Conservation (phyloP, 2,329 filamentous ascomycete species). For the Fusarium redolens region DNA sequence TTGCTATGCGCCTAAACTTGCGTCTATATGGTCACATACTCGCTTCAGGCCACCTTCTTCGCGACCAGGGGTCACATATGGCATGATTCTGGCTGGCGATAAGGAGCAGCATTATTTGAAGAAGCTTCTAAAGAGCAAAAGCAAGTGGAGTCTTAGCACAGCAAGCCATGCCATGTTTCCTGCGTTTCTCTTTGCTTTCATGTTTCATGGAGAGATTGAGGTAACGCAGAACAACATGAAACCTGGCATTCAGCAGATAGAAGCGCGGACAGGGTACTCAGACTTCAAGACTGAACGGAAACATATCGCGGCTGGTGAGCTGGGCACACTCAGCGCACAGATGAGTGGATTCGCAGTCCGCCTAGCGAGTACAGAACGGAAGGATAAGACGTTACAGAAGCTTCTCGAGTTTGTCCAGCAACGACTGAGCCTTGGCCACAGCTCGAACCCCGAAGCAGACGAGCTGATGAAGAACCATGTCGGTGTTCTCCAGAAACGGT, state of each 20-base stretch:
- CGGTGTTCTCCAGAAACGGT: constrained; percentile 46
- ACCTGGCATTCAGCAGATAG: constrained; percentile 48
- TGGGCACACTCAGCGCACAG: constrained; percentile 48
- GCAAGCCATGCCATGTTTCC: constrained; percentile 51
- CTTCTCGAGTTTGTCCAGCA: constrained; percentile 49
- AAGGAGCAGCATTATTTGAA: constrained; percentile 42
- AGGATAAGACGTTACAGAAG: constrained; percentile 50
- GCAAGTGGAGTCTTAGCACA: constrained; percentile 45
- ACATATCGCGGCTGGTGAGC: constrained; percentile 44
- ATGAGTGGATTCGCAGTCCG: constrained; percentile 52
- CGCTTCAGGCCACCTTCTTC: constrained; percentile 14
- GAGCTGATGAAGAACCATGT: constrained; percentile 45
- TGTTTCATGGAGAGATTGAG: constrained; percentile 51
- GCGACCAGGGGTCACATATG: constrained; percentile 41
- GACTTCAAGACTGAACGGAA: constrained; percentile 47
- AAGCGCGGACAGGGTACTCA: constrained; percentile 51
- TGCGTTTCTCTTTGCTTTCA: constrained; percentile 48
- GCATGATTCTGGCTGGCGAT: constrained; percentile 47
- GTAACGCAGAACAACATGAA: constrained; percentile 49
- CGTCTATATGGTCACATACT: constrained; percentile 51
- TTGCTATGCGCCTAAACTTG: constrained; percentile 54
- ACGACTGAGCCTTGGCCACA: background rate
- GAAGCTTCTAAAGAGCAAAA: constrained; percentile 36
- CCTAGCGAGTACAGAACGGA: constrained; percentile 53
- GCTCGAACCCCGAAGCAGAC: constrained; percentile 9